Conservation (phyloP, 805 yeast species). For the Kluyveromyces dobzhanskii region DNA sequence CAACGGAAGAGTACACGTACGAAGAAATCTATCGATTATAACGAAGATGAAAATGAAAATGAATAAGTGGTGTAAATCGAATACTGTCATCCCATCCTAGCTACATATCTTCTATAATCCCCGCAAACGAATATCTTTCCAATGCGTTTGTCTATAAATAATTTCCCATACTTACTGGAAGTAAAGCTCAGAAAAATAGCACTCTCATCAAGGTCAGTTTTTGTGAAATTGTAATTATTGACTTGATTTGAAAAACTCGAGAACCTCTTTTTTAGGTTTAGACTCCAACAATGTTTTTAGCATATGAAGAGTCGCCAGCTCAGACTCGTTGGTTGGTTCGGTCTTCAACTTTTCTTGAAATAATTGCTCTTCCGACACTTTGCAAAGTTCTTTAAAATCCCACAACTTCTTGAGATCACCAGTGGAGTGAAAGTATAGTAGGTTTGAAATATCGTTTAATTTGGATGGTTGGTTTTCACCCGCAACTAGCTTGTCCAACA, state of each 20-base stretch:
- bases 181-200: too few species aligned
- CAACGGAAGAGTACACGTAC: slow-evolving; percentile 36
- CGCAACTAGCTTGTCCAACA: slow-evolving; percentile 28
- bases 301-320: slow-evolving; percentile 41
- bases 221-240: too few species aligned
- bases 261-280: slow-evolving; percentile 61
- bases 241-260: slow-evolving; percentile 40
- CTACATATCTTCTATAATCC: neutral
- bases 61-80: slow-evolving; percentile 11
- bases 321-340: slow-evolving; percentile 20
- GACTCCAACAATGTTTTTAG: slow-evolving; percentile 54
- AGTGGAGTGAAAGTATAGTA: slow-evolving; percentile 32
- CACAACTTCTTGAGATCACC: slow-evolving; percentile 27
- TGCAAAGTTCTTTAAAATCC: slow-evolving; percentile 42
- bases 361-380: slow-evolving; percentile 30
- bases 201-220: too few species aligned
- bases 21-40: slow-evolving; percentile 29
- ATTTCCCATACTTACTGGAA: neutral
- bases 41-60: slow-evolving; percentile 29
- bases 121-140: neutral
- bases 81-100: neutral
- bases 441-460: slow-evolving; percentile 14
- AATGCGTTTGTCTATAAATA: too few species aligned
- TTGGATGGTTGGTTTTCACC: slow-evolving; percentile 6
- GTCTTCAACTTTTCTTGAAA: slow-evolving; percentile 8